Evolutionary conservation across 768 basidiomycete genomes (phyloP).

Genomic region (Lactarius vividus): DNA sequence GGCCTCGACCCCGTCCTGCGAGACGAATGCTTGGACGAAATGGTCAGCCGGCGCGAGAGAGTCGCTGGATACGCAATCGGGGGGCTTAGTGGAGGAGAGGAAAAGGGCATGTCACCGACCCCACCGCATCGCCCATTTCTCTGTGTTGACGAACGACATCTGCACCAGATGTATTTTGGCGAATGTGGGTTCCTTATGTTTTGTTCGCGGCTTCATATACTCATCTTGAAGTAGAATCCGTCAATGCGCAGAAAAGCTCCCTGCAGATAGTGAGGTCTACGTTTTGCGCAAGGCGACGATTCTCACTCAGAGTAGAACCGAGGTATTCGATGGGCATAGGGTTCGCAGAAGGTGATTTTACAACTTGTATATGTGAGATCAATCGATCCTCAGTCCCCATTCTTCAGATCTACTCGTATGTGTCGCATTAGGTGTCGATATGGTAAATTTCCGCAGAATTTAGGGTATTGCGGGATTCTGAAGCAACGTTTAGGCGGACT

Average conservation of each 20-base stretch:
- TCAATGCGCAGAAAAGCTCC: slow-evolving; percentile 76
- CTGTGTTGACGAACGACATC: not conserved
- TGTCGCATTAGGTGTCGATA: slow-evolving; percentile 88
- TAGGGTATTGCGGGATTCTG: not conserved
- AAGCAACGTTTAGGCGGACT: slow-evolving; percentile 63
- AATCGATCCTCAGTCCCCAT: not conserved
- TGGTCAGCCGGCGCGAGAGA: slow-evolving; percentile 70
- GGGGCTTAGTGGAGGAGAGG: slow-evolving; percentile 88
- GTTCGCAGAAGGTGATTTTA: slow-evolving; percentile 74
- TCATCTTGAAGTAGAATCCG: slow-evolving; percentile 54
- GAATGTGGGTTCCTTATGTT: slow-evolving; percentile 51
- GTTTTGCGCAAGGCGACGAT: slow-evolving; percentile 5
- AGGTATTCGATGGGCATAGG: slow-evolving; percentile 93
- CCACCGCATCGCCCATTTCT: not conserved
- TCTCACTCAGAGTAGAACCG: slow-evolving; percentile 51
- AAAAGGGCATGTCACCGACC: slow-evolving; percentile 58
- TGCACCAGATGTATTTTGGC: slow-evolving; percentile 72
- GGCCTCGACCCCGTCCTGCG: slow-evolving; percentile 72
- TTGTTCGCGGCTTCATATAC: slow-evolving; percentile 21
- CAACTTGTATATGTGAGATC: not conserved
- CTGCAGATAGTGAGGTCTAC: slow-evolving; percentile 61
- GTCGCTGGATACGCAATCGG: slow-evolving; percentile 92
- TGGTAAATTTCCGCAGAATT: slow-evolving; percentile 51
- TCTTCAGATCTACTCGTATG: slow-evolving; percentile 74
- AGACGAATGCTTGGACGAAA: slow-evolving; percentile 74